Base-by-base conservation (phyloP, 164 flowering plant genomes). In the Dillenia turbinata region DNA sequence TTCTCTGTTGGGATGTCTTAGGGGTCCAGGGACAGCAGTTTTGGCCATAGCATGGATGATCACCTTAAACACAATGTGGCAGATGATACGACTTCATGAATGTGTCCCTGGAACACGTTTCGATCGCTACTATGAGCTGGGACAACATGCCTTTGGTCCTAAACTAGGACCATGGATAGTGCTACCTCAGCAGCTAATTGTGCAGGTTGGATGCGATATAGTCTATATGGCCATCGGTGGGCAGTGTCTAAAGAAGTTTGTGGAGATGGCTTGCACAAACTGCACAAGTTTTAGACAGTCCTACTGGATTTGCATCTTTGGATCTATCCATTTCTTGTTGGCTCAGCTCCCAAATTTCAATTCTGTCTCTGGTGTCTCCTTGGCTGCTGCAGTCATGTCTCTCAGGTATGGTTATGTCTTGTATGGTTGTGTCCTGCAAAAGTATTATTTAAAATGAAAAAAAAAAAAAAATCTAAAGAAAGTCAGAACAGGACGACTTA, bases 171-270 rank as follows among this genome's bases (percentile, higher is more conserved):
- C 88, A 11, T 91, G 93, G 96, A 77, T 91, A 9, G 97, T 91
- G 50, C 83, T 91, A 0, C 97, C 97, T 1, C 97, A 88, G 69
- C 96, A 91, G 65, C 76, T 91, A 12, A 89, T 91, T 10, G 96
- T 91, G 2, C 90, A 87, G 72, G 86, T 91, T 24, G 96, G 96
- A 44, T 87, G 88, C 47, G 77, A 91, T 63, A 85, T 91, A 11
- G 97, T 91, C 51, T 91, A 91, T 78, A 89, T 91, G 89, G 97
- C 89, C 49, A 91, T 93, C 2, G 96, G 97, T 12, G 97, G 96
- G 7, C 85, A 87, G 69, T 91, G 92, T 54, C 78, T 91, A 15
- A 78, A 84, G 79, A 83, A 87, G 63, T 91, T 91, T 77, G 60
- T 84, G 79, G 93, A 91, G 75, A 79, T 83, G 10, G 77, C 83